Evolutionary conservation across 176 grass and related monocot genomes (phyloP), one percentile per base, ranked within the genome.

Genomic region (Triticum turgidum): DNA sequence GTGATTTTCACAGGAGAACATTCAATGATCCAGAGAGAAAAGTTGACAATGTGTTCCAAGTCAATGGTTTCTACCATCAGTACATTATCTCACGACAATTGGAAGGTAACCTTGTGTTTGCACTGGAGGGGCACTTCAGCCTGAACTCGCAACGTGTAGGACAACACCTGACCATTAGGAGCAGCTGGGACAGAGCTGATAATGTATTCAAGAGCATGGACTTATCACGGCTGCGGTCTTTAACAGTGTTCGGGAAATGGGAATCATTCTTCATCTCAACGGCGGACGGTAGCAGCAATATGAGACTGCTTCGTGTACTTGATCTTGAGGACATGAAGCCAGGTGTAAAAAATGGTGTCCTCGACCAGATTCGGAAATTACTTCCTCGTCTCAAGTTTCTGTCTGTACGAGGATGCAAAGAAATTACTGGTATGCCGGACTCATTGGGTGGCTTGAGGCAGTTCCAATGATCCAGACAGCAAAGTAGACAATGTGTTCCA

Each of bases 321-420:
- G 87, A 92, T 49, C 29, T 92, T 3, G 82, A 91, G 65, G 61
- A 13, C 6, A 41, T 30, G 11, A 0, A 14, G 6, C 18, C 15
- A 34, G 5, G 17, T 45, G 35, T 87, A 18, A 51, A 2, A 22
- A 0, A 87, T 51, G 4, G 1, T 25, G 18, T 41, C 4, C 3
- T 91, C 0, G 5, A 68, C 1, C 1, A 20, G 0, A 80, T 91
- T 3, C 5, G 9, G 17, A 35, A 82, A 33, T 6, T 71, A 15
- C 10, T 73, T 1, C 35, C 8, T 32, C 82, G 77, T 14, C 74
- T 86, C 30, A 88, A 59, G 54, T 85, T 69, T 33, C 73, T 91
- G 1, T 86, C 76, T 5, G 33, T 88, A 1, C 67, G 81, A 20
- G 27, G 65, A 0, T 29, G 22, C 7, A 8, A 4, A 0, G 6